A percentile compares a stretch with the other conserved stretches of the same genome.
Evolutionary conservation across 305 asterid species (phyloP).

Genomic region (Solanum chacoense): DNA sequence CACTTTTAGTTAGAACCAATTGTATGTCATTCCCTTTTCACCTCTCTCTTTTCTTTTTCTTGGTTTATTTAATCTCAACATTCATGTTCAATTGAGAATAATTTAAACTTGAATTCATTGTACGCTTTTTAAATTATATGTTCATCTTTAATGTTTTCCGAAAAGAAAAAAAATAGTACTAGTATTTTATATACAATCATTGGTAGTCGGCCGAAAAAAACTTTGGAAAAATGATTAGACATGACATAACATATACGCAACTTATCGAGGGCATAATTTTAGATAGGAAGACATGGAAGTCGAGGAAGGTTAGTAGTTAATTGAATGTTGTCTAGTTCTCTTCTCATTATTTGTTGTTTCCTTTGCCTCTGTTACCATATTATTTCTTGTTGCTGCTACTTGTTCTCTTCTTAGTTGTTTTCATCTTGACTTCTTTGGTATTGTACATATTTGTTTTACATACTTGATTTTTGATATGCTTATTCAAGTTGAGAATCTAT

Average conservation of each 20-base stretch:
- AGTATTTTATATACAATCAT: background rate
- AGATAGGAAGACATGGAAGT: background rate
- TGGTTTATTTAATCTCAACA: background rate
- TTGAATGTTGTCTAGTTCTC: background rate
- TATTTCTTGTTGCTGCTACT: background rate
- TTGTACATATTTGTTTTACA: background rate
- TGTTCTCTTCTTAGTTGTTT: background rate
- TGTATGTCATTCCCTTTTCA: background rate
- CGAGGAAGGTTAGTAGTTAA: background rate
- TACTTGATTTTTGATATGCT: background rate
- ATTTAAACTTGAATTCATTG: background rate
- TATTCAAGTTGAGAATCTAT: background rate
- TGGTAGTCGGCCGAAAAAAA: rapidly evolving
- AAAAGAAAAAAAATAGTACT: background rate
- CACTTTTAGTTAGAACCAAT: background rate
- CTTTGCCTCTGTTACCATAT: background rate
- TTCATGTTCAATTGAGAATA: background rate
- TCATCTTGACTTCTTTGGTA: background rate
- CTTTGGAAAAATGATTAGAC: rapidly evolving
- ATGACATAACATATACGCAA: background rate
- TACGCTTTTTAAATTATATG: background rate
- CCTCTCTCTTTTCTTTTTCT: background rate
- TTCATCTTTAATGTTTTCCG: background rate
- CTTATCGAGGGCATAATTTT: background rate
- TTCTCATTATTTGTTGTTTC: background rate